Evolutionary conservation across 768 basidiomycete genomes (phyloP).

Genomic region (Podaxis sp.): DNA sequence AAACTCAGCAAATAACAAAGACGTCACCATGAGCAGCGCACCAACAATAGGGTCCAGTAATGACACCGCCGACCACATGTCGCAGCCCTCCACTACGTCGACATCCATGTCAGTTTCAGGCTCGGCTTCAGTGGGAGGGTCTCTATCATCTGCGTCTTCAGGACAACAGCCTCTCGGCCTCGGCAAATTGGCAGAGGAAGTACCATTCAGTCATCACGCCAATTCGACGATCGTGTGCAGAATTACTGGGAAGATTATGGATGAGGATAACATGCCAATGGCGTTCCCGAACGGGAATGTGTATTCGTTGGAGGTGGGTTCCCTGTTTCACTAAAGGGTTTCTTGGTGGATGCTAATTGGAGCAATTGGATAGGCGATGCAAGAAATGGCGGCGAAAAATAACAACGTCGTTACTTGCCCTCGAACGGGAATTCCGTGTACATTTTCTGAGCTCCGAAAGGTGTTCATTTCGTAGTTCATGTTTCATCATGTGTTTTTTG

Average conservation of each 20-base stretch:
- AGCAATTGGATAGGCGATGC: slow-evolving; percentile 56
- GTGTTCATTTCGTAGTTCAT: slow-evolving; percentile 78
- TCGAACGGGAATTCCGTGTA: slow-evolving; percentile 58
- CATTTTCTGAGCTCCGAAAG: slow-evolving; percentile 68
- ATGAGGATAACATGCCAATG: slow-evolving; percentile 90
- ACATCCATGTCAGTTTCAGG: background rate
- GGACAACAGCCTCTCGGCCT: slow-evolving; percentile 44
- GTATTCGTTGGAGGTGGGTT: slow-evolving; percentile 84
- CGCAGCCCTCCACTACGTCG: background rate
- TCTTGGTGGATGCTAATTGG: slow-evolving; percentile 13
- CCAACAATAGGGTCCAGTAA: slow-evolving; percentile 1
- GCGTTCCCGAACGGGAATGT: slow-evolving; percentile 88
- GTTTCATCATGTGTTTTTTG: background rate
- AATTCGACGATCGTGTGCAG: slow-evolving; percentile 95
- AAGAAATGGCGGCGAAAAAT: slow-evolving; percentile 82
- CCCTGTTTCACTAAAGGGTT: slow-evolving; percentile 5
- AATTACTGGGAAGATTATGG: slow-evolving; percentile 91
- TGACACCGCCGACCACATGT: background rate
- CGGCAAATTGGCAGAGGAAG: slow-evolving; percentile 74
- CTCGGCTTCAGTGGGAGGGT: background rate
- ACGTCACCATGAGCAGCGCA: slow-evolving; percentile 5
- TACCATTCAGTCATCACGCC: slow-evolving; percentile 89
- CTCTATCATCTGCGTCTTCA: background rate
- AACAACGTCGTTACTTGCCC: slow-evolving; percentile 83
- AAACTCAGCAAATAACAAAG: slow-evolving; percentile 1